Evolutionary conservation across 192 early-diverging fungal genomes (phyloP), one percentile per base, ranked within the genome.

Genomic region (Backusella mclennaniae): DNA sequence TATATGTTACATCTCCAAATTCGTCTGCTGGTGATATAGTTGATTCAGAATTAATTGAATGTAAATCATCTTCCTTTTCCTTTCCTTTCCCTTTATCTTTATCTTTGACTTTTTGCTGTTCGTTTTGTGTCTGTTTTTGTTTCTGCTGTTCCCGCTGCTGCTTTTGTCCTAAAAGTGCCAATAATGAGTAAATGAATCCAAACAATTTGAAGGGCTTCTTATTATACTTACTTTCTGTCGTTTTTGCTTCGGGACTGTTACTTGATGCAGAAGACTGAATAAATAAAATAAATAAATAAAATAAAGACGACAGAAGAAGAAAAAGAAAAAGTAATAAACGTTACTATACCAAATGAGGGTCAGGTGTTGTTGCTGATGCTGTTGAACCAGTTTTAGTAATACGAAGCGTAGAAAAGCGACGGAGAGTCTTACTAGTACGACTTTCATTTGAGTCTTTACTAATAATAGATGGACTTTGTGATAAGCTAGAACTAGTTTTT

Each of bases 401-500:
- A 41, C 68, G 35, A 23, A 69, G 35, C 21, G 68, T 39, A 38
- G 68, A 69, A 38, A 69, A 69, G n/a, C 68, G 68, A 23, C 38
- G 35, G 23, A 69, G 35, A 12, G 36, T 0, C 26, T 69, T 69
- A 69, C 68, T 36, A 38, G 38, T 39, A 36, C 38, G 35, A 26
- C 9, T n/a, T 41, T 36, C 68, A 63, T 63, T 63, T 63, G 56
- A 63, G 26, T 26, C 56, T 63, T 12, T 63, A 63, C 56, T 63
- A 23, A 63, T 63, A 63, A 63, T 63, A 29, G 56, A 63, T 23
- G 21, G 21, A 63, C 23, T 63, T 63, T 63, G 56, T 63, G 56
- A 63, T 29, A 36, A 19, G 41, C 17, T 35, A 35, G 70, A 66
- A 11, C 63, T n/a, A 33, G 76, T 52, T 39, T 81, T 77, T 29